Percentiles rank a stretch among this genome's conserved stretches.
These are phyloP conservation scores for Saprolegnia diclina DNA, from an alignment of 352 stramenopile genomes.

Conservation along the genomic window DNA sequence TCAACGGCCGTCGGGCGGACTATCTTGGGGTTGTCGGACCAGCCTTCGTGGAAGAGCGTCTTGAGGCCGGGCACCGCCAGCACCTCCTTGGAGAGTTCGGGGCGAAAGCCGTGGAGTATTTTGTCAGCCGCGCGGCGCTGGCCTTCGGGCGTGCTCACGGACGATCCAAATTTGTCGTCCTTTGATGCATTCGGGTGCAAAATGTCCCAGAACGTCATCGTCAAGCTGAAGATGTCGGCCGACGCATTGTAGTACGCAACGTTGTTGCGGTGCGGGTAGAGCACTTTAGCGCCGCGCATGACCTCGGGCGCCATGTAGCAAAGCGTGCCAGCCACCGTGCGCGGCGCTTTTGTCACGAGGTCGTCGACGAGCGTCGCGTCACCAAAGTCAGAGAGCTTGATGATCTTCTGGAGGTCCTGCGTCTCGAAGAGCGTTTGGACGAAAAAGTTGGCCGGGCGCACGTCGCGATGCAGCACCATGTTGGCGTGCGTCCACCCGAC, in stretches of 20 bases:
- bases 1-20: not conserved
- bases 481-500: constrained; percentile 48
- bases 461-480: constrained; percentile 41
- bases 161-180: not conserved
- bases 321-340: constrained; percentile 41
- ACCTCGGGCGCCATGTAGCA: constrained; percentile 78
- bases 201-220: constrained; percentile 75
- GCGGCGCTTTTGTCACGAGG: constrained; percentile 51
- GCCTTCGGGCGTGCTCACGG: not conserved
- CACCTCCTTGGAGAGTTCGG: not conserved
- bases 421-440: constrained; percentile 33
- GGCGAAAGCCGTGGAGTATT: not conserved
- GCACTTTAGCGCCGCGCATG: constrained; percentile 39
- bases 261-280: constrained; percentile 29
- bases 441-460: constrained; percentile 44
- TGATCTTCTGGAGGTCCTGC: constrained; percentile 31
- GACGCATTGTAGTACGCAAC: constrained; percentile 54
- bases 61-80: not conserved
- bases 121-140: not conserved
- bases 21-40: not conserved
- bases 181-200: constrained; percentile 33
- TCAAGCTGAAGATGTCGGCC: constrained; percentile 68
- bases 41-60: not conserved
- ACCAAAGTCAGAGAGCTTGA: constrained; percentile 51
- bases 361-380: constrained; percentile 39